Evolutionary conservation across 2,329 filamentous ascomycete species (phyloP).

Genomic region (Boeremia exigua): DNA sequence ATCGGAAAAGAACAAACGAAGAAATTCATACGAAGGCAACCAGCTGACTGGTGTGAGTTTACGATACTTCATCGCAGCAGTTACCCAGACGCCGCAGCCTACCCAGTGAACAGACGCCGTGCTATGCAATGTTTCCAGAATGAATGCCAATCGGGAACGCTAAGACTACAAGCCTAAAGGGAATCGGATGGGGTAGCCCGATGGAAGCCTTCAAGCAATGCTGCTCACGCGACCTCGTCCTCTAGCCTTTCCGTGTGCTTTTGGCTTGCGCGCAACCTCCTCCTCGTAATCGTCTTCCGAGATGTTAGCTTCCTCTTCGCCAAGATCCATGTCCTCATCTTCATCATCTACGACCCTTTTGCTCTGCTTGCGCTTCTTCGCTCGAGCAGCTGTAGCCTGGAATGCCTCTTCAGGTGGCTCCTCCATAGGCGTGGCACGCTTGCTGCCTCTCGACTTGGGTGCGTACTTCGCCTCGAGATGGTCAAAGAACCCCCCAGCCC

Average conservation of each 20-base stretch:
- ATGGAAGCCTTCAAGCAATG: slow-evolving; percentile 9
- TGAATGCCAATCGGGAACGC: neutral
- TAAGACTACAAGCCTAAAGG: neutral
- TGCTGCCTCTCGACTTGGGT: slow-evolving; percentile 53
- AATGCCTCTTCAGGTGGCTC: slow-evolving; percentile 71
- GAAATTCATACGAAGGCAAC: neutral
- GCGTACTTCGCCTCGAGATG: slow-evolving; percentile 45
- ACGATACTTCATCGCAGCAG: neutral
- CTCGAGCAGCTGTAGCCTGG: slow-evolving; percentile 36
- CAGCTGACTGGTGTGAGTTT: neutral
- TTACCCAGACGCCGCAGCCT: neutral
- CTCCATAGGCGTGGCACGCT: slow-evolving; percentile 51
- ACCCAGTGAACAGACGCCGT: slow-evolving; percentile 17
- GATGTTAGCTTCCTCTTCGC: slow-evolving; percentile 34
- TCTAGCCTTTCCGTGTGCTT: slow-evolving; percentile 23
- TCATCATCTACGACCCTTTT: slow-evolving; percentile 26
- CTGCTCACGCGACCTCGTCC: slow-evolving; percentile 25
- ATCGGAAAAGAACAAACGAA: neutral
- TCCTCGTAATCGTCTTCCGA: slow-evolving; percentile 34
- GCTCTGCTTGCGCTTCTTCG: slow-evolving; percentile 36
- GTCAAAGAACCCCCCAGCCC: slow-evolving; percentile 45
- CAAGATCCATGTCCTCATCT: slow-evolving; percentile 29
- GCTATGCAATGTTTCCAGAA: slow-evolving; percentile 17
- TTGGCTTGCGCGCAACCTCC: slow-evolving; percentile 28
- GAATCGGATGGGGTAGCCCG: neutral